phyloP scores from a whole-genome alignment of 1,284 basidiomycete genomes.

The Microbotryum violaceum region DNA sequence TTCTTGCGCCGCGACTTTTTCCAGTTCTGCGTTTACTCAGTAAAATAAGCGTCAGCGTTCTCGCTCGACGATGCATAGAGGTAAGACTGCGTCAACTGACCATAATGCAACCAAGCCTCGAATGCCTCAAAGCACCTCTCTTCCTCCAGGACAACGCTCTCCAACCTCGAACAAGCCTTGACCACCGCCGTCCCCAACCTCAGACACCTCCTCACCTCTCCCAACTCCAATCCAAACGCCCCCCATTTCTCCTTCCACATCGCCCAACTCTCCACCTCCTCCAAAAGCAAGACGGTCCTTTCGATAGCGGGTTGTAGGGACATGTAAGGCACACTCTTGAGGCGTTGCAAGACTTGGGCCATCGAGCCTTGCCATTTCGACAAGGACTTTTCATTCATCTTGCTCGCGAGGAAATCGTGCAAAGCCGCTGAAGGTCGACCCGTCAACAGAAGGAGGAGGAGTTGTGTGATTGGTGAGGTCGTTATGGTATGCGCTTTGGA shows the following conservation, averaged over 20 bases:
- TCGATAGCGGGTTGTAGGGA: conserved; percentile 15
- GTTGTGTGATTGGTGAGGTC: conserved; percentile 8
- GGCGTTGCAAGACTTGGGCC: conserved; percentile 5
- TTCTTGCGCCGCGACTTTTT: conserved; percentile 25
- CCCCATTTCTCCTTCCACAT: conserved; percentile 14
- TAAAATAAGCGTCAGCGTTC: background rate
- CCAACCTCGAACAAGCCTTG: background rate
- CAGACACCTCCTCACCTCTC: background rate
- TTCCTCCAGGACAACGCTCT: conserved; percentile 21
- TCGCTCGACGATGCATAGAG: background rate
- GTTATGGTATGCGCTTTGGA: conserved; percentile 16
- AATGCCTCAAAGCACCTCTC: conserved; percentile 25
- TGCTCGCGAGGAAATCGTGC: conserved; percentile 25
- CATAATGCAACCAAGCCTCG: conserved; percentile 19
- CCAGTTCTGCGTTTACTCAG: conserved; percentile 19
- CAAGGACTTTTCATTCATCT: conserved; percentile 28
- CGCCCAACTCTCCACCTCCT: conserved; percentile 17
- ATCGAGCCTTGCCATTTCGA: conserved; percentile 27
- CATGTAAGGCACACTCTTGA: conserved; percentile 8
- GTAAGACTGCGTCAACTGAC: conserved; percentile 1
- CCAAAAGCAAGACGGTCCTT: conserved; percentile 8
- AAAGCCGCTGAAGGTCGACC: conserved; percentile 17
- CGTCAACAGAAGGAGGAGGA: conserved; percentile 19
- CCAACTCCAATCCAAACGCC: background rate
- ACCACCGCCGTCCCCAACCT: conserved; percentile 5